Base-by-base conservation (phyloP, 1,284 basidiomycete genomes). In the Heterobasidion annosum region DNA sequence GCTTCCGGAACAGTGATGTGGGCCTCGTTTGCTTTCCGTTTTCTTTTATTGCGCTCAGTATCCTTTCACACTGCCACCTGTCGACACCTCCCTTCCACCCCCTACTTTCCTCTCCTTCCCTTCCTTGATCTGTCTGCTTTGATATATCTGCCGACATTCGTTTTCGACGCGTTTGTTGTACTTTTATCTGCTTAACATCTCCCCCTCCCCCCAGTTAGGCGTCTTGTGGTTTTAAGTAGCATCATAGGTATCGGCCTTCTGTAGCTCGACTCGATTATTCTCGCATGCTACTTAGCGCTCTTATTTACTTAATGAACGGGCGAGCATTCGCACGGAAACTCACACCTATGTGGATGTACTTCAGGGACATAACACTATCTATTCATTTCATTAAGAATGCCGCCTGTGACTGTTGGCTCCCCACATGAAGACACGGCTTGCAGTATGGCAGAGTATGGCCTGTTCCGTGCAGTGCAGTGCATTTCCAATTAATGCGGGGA, bases 141-240 rank as follows among this genome's bases (percentile, higher is more conserved):
- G 42, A 43, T 46, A 44, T 49, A 34, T 48, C 25, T 54, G 51
- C 45, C 44, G 54, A 40, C 50, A 49, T n/a, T 50, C 10, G 37
- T 10, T 40, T 40, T 8, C 37, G 4, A 40, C 34, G 45, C 34
- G 49, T 50, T 50, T 37, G 50, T 54, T 51, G 47, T 50, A 52
- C 33, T 35, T 42, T 37, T 54, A 48, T 51, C n/a, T 40, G 37
- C 37, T 40, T n/a, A n/a, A 40, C 37, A 12, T 40, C n/a, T 40
- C 37, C 37, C 37, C 37, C 37, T 7, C 3, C 25, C 25, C 25
- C 25, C 25, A 25, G 25, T 25, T 25, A 25, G 25, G 25, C 25
- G 25, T 25, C 25, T 25, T 25, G 25, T 25, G 25, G 25, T 25
- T 25, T 25, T 25, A 25, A 25, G 25, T 25, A 25, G 25, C 25